A percentile compares a stretch with the other conserved stretches of the same genome.
Conservation (phyloP, 345 rosid genomes). For the Streptanthus diversifolius region DNA sequence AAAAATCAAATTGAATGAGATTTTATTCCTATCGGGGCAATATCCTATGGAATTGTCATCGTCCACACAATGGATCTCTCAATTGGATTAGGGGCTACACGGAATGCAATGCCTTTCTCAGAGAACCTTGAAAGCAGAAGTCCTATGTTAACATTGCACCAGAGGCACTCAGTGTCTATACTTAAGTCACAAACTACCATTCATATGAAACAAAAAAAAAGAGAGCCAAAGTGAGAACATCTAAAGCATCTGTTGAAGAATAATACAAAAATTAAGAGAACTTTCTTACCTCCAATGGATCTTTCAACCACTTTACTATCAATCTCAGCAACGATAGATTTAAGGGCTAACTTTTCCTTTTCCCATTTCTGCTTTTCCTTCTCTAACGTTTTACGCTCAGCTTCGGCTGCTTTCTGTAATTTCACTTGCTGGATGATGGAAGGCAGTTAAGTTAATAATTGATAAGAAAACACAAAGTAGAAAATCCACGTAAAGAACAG, state of each 20-base stretch:
- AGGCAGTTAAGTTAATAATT: slow-evolving; percentile 5
- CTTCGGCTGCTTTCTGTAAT: slow-evolving; percentile 70
- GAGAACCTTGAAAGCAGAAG: slow-evolving; percentile 77
- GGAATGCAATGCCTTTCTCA: slow-evolving; percentile 72
- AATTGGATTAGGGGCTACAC: slow-evolving; percentile 67
- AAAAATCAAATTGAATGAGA: neutral
- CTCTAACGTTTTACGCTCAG: slow-evolving; percentile 64
- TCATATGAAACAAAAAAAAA: too few species aligned
- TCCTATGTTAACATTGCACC: slow-evolving; percentile 47
- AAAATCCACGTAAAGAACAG: slow-evolving; percentile 11
- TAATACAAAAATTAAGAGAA: slow-evolving; percentile 6
- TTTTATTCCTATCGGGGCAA: slow-evolving; percentile 52
- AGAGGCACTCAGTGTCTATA: slow-evolving; percentile 30
- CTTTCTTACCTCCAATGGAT: slow-evolving; percentile 67
- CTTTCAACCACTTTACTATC: slow-evolving; percentile 85
- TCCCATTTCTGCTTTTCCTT: slow-evolving; percentile 84
- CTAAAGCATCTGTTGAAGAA: slow-evolving; percentile 6
- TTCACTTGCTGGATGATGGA: slow-evolving; percentile 68
- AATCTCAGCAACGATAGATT: slow-evolving; percentile 79
- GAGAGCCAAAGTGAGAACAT: slow-evolving; percentile 5
- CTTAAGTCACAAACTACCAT: neutral
- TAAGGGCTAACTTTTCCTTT: slow-evolving; percentile 79
- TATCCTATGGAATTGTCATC: slow-evolving; percentile 67
- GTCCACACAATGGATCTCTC: slow-evolving; percentile 88
- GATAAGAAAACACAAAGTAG: neutral